Percentiles rank a stretch among this genome's conserved stretches.
These are phyloP conservation scores for Tylopilus felleus DNA, from an alignment of 768 basidiomycete species.

Conservation along the genomic window DNA sequence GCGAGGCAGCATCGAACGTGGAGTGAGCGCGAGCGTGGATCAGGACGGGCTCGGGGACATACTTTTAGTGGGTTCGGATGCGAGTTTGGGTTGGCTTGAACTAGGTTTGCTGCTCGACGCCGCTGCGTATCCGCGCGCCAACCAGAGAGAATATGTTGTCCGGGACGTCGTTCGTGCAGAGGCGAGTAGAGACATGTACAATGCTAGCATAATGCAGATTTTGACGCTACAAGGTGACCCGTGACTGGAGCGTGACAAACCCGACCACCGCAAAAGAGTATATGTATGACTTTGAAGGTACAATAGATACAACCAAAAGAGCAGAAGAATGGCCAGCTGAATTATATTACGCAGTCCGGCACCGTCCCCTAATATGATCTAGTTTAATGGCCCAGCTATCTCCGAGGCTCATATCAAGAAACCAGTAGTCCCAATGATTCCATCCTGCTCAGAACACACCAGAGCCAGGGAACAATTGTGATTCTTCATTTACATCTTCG, in stretches of 20 bases:
- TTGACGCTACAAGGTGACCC: background rate
- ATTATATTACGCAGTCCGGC: slow-evolving; percentile 11
- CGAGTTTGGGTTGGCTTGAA: background rate
- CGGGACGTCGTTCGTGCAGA: slow-evolving; percentile 13
- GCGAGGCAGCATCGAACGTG: background rate
- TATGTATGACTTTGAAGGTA: slow-evolving; percentile 3
- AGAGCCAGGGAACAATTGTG: slow-evolving; percentile 42
- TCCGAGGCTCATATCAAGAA: background rate
- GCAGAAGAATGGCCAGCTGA: slow-evolving; percentile 3
- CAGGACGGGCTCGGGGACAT: background rate
- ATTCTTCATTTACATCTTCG: slow-evolving; percentile 30
- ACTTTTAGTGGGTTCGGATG: slow-evolving; percentile 18
- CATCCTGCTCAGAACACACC: slow-evolving; percentile 35
- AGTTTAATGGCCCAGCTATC: background rate
- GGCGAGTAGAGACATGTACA: slow-evolving; percentile 19
- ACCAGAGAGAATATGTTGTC: slow-evolving; percentile 5
- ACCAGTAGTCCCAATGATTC: no score
- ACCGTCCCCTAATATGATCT: slow-evolving; percentile 12
- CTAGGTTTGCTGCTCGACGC: slow-evolving; percentile 2
- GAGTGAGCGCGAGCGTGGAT: background rate
- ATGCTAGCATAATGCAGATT: no score
- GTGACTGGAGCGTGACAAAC: slow-evolving; percentile 2
- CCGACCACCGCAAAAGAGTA: background rate
- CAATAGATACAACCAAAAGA: slow-evolving; percentile 25
- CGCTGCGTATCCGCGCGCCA: slow-evolving; percentile 15